Evolutionary conservation across 345 rosid genomes (phyloP).

Genomic region (Eucalyptus curtisii): DNA sequence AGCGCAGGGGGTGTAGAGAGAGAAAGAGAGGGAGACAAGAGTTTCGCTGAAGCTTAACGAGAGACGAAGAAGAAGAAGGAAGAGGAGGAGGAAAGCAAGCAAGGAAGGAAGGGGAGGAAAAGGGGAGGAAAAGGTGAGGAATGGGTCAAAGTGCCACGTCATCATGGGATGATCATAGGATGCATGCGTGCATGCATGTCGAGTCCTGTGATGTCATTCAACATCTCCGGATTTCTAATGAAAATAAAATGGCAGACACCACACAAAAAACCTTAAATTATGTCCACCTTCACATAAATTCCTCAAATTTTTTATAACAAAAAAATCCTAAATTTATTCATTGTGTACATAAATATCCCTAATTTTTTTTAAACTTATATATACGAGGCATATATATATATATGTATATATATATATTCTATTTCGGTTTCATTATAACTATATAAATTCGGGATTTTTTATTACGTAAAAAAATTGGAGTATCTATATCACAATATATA

Average conservation of each 20-base stretch:
- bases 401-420: no score
- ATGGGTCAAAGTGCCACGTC: constrained; percentile 27
- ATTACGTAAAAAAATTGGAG: no score
- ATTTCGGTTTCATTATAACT: neutral
- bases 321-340: no score
- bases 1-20: neutral
- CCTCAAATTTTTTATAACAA: neutral
- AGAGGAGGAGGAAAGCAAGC: neutral
- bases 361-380: no score
- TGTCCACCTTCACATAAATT: neutral
- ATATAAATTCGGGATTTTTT: no score
- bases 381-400: no score
- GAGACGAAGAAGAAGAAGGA: neutral
- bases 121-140: neutral
- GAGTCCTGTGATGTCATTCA: neutral
- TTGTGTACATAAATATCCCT: neutral
- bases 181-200: neutral
- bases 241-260: neutral
- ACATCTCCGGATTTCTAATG: neutral
- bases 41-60: neutral
- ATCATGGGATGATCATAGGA: neutral
- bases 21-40: neutral
- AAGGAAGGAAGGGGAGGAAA: neutral
- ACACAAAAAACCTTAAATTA: no score
- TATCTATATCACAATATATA: no score